Evolutionary conservation across 1,139 yeast species (phyloP), one percentile per base, ranked within the genome.

Genomic region (Pichia terricola): DNA sequence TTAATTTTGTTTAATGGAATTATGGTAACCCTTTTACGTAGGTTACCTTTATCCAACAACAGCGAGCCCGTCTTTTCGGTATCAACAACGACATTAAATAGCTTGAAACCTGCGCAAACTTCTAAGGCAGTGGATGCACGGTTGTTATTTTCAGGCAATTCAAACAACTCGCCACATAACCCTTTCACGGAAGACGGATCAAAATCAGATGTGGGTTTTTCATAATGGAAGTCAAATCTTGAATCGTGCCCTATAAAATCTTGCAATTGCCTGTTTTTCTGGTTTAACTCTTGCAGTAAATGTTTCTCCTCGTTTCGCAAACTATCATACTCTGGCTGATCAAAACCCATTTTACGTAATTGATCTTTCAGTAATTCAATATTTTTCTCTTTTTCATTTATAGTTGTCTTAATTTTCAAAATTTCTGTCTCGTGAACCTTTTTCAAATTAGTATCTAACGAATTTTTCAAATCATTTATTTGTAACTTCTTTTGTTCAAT

Each of bases 71-170:
- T 82, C 28, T 70, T 78, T 46, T 94, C 94, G 44, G 77, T 81
- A 55, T 89, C 96, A 33, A 94, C 98, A 42, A 94, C 88, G 35
- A 94, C 88, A 57, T 89, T 88, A 62, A 79, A 94, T 35, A 94
- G 65, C 53, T 94, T 72, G 3, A 91, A 94, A 40, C 98, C 98
- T 4, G 97, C 98, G 63, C 96, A 84, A 3, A 86, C 82, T 62
- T 94, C 97, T 40, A 94, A 67, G 0, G 98, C 98, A 37, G 82
- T 72, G 0, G 95, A 83, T 47, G 81, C 79, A 34, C 76, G 73
- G 42, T 67, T 63, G 46, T 83, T 77, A 2, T 69, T 59, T 46
- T 79, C 78, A 26, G 75, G 75, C 28, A 94, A 62, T 1, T 73
- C 66, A 58, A 94, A 88, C 42, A 91, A 66, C 57, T 85, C 94